Evolutionary conservation across 352 stramenopile genomes (phyloP).

Genomic region (Aphanomyces cochlioides): DNA sequence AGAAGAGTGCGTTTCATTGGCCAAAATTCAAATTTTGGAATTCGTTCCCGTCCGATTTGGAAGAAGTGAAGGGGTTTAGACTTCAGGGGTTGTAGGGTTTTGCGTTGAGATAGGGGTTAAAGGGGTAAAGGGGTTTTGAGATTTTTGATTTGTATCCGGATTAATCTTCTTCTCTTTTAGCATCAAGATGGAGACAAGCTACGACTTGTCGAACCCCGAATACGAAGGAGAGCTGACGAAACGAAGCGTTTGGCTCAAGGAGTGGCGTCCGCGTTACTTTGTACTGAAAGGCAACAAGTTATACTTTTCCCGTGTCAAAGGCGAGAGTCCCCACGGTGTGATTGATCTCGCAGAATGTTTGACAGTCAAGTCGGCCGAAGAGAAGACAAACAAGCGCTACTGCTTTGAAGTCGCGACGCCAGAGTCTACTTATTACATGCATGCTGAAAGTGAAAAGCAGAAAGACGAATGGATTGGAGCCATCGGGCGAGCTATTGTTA

Average conservation of each 20-base stretch:
- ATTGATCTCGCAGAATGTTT: conserved; percentile 88
- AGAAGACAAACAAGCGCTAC: conserved; percentile 90
- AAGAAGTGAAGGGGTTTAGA: too few relatives aligned
- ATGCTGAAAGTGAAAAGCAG: conserved; percentile 87
- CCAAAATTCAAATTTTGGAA: too few relatives aligned
- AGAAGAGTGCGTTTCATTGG: too few relatives aligned
- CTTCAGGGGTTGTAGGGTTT: too few relatives aligned
- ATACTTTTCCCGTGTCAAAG: conserved; percentile 78
- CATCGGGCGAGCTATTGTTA: conserved; percentile 96
- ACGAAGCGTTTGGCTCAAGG: conserved; percentile 89
- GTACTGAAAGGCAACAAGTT: conserved; percentile 90
- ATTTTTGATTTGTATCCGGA: not conserved
- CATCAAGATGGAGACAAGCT: conserved; percentile 32
- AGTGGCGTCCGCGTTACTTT: conserved; percentile 89
- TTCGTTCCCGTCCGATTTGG: too few relatives aligned
- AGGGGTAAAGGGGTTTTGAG: too few relatives aligned
- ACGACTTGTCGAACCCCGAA: conserved; percentile 75
- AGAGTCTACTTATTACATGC: conserved; percentile 89
- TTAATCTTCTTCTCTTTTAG: conserved; percentile 5
- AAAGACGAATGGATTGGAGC: conserved; percentile 93
- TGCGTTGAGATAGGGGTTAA: too few relatives aligned
- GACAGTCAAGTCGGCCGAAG: conserved; percentile 87
- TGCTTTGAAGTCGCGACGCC: conserved; percentile 88
- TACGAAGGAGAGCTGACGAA: conserved; percentile 88
- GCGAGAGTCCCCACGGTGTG: conserved; percentile 77